Conservation (phyloP, 768 basidiomycete genomes). For the Hygrocybe punicea region DNA sequence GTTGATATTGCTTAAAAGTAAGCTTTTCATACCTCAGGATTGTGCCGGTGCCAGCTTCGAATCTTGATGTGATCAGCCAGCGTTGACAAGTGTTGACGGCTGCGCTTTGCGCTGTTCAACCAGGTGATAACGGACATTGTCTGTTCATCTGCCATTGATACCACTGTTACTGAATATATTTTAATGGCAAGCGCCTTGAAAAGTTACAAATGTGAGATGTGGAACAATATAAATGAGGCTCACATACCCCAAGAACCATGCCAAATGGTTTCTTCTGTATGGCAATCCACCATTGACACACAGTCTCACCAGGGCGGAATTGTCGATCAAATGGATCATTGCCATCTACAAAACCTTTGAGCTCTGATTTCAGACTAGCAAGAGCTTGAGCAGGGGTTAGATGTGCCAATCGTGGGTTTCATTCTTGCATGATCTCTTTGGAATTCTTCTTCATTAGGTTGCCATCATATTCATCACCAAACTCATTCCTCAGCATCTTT, state of each 20-base stretch:
- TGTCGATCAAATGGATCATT: slow-evolving; percentile 1
- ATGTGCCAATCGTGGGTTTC: neutral
- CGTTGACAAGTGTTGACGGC: too few relatives aligned
- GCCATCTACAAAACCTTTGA: neutral
- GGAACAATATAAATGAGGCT: too few relatives aligned
- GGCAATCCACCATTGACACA: slow-evolving; percentile 20
- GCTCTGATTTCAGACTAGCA: neutral
- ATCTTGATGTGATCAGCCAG: too few relatives aligned
- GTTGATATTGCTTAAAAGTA: too few relatives aligned
- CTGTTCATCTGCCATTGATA: too few relatives aligned
- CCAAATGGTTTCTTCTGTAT: slow-evolving; percentile 10
- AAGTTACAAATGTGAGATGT: too few relatives aligned
- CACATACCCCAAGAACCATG: neutral
- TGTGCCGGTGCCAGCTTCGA: too few relatives aligned
- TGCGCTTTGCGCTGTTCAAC: too few relatives aligned
- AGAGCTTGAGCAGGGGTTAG: neutral
- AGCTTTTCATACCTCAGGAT: too few relatives aligned
- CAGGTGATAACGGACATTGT: too few relatives aligned
- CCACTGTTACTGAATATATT: too few relatives aligned
- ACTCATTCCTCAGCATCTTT: neutral
- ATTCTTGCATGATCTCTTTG: neutral
- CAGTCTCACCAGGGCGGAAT: neutral
- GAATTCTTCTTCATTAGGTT: neutral
- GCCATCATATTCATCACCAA: neutral
- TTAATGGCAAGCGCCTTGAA: too few relatives aligned